These are phyloP conservation scores for Trichoderma sp. DNA, from an alignment of 2,329 filamentous ascomycete genomes.

Conservation along the genomic window DNA sequence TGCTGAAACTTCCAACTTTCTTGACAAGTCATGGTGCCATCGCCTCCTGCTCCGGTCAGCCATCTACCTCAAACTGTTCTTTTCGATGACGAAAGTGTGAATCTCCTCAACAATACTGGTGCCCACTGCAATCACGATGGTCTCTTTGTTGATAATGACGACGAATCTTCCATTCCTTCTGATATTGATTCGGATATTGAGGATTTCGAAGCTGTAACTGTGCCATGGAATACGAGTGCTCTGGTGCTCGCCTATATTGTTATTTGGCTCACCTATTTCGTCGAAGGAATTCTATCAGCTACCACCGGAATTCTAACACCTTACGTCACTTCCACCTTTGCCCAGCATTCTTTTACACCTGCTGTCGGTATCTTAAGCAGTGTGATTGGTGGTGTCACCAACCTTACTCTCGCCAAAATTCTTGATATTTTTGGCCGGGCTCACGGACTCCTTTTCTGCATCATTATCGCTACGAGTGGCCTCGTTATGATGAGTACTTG, in stretches of 20 bases:
- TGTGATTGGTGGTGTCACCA: slow-evolving; percentile 57
- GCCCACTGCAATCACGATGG: not conserved
- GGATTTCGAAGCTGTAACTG: slow-evolving; percentile 45
- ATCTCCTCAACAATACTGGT: slow-evolving; percentile 1
- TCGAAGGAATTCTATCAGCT: slow-evolving; percentile 38
- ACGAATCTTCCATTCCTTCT: not conserved
- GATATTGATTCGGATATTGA: slow-evolving; percentile 44
- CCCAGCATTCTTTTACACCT: slow-evolving; percentile 51
- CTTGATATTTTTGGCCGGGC: slow-evolving; percentile 66
- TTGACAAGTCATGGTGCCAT: not conserved
- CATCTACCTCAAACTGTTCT: not conserved
- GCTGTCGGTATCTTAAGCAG: slow-evolving; percentile 54
- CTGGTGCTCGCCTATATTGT: slow-evolving; percentile 42
- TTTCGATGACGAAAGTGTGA: not conserved
- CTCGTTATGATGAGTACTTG: slow-evolving; percentile 66
- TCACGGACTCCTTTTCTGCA: slow-evolving; percentile 57
- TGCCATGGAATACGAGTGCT: slow-evolving; percentile 39
- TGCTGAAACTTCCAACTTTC: not conserved
- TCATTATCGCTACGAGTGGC: slow-evolving; percentile 49
- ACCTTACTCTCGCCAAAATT: slow-evolving; percentile 65
- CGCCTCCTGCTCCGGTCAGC: not conserved
- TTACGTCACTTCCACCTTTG: slow-evolving; percentile 51
- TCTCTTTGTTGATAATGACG: slow-evolving; percentile 19
- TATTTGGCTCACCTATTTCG: slow-evolving; percentile 44
- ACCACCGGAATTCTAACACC: slow-evolving; percentile 42